Base-by-base conservation (phyloP, 2,329 filamentous ascomycete genomes). In the Fusarium anguioides region DNA sequence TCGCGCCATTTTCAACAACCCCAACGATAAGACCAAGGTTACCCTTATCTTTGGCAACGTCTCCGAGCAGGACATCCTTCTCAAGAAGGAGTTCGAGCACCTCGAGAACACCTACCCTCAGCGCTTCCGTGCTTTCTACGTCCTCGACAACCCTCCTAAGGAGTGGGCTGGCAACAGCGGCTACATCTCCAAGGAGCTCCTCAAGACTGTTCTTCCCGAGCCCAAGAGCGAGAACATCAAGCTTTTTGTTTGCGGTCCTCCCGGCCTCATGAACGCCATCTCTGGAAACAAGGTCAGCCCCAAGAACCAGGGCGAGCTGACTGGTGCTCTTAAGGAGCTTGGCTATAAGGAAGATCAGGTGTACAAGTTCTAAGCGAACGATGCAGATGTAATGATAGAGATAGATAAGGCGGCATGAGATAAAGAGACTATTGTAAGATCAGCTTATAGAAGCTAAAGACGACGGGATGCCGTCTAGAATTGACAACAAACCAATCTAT, bases 81-180 rank as follows among this genome's bases (percentile, higher is more conserved):
- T 99, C 74, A 95, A 93, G 86, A 86, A 88, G 74, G 93, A 99
- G 83, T 87, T 95, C 54, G 85, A 91, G 59, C 83, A 94, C 64
- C 87, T 99, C 58, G 96, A 98, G 85, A 97, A 97, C 85, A 94
- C 91, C 47, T 97, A 94, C 83, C 96, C 96, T 18, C 92, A 94
- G 81, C 91, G 94, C 69, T 98, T 99, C 91, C 89, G 92, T 74
- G 94, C 92, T 59, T 97, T 98, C 82, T 97, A 98, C 82, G 87
- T 94, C 50, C 86, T 99, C 35, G 93, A 97, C 83, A 92, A 95
- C 75, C 74, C 92, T 88, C 46, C 91, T 91, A 87, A 92, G 82
- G 85, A 85, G 60, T 97, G 93, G 93, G 80, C 81, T 54, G 91
- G 92, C 70, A 87, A 85, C 75, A 92, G 89, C 79, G 96, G 96